Evolutionary conservation across 2,329 filamentous ascomycete species (phyloP).

Genomic region (Beauveria rudraprayagi): DNA sequence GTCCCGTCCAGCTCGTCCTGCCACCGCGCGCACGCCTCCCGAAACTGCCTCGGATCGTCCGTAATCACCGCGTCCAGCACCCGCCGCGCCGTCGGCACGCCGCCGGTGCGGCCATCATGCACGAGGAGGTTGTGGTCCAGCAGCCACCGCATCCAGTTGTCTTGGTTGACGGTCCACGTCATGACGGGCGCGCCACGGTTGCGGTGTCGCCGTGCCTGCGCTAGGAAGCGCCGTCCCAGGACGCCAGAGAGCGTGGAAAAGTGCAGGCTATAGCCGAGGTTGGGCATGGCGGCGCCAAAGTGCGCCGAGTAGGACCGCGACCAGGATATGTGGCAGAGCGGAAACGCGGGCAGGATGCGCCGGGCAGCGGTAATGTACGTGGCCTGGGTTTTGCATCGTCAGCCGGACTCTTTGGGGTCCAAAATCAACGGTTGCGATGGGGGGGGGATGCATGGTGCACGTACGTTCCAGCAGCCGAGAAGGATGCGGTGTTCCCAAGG

Average conservation of each 20-base stretch:
- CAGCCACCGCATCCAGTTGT: conserved; percentile 73
- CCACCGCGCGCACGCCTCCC: conserved; percentile 46
- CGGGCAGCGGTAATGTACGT: conserved; percentile 59
- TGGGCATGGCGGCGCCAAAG: conserved; percentile 53
- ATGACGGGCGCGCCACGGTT: conserved; percentile 41
- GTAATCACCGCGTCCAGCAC: conserved; percentile 75
- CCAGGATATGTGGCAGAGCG: conserved; percentile 60
- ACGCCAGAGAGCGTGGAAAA: conserved; percentile 61
- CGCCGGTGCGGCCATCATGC: conserved; percentile 8
- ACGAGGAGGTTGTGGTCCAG: conserved; percentile 37
- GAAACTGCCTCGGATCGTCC: conserved; percentile 65
- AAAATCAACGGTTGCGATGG: no score
- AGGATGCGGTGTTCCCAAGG: conserved; percentile 69
- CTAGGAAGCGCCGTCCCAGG: conserved; percentile 58
- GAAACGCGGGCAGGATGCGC: conserved; percentile 53
- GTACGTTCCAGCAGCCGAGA: conserved; percentile 74
- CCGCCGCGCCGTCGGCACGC: background rate
- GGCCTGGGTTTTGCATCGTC: conserved; percentile 38
- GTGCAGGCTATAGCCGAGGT: conserved; percentile 71
- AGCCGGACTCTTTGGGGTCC: background rate
- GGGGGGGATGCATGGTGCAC: conserved; percentile 8
- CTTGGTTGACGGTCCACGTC: conserved; percentile 82
- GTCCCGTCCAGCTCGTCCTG: conserved; percentile 27
- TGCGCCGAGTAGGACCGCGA: conserved; percentile 60
- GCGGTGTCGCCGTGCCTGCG: conserved; percentile 42